These are phyloP conservation scores for Tetracladium marchalianum DNA, from an alignment of 495 filamentous ascomycete species.

Conservation along the genomic window DNA sequence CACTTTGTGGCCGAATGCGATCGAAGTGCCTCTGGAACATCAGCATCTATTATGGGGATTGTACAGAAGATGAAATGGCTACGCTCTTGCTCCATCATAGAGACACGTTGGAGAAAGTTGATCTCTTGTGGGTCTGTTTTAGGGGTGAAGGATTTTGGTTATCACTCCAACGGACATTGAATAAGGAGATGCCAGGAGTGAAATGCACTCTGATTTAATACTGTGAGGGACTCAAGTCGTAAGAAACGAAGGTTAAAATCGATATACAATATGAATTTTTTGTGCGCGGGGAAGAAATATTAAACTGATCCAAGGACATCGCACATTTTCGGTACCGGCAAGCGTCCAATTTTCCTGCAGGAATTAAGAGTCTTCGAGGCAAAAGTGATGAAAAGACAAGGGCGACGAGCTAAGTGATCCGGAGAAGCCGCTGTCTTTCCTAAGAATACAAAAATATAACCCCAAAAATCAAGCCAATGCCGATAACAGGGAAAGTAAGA, in stretches of 20 bases:
- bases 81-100: slow-evolving; percentile 6
- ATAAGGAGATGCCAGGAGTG: background rate
- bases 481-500: too few species aligned
- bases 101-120: slow-evolving; percentile 1
- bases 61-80: slow-evolving; percentile 1
- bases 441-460: background rate
- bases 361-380: too few species aligned
- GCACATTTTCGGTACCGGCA: background rate
- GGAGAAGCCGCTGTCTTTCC: background rate
- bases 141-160: slow-evolving; percentile 1
- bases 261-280: background rate
- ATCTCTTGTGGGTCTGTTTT: background rate
- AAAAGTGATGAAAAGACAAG: too few species aligned
- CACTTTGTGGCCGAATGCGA: background rate
- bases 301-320: background rate
- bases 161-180: slow-evolving; percentile 1
- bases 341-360: background rate
- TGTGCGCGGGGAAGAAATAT: background rate
- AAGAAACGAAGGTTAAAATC: background rate
- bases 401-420: too few species aligned
- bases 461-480: too few species aligned
- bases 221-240: too few species aligned
- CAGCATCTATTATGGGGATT: too few species aligned
- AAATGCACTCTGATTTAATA: too few species aligned
- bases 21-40: too few species aligned